Evolutionary conservation across 2,329 filamentous ascomycete species (phyloP), one percentile per base, ranked within the genome.

Genomic region (Colletotrichum liriopes): DNA sequence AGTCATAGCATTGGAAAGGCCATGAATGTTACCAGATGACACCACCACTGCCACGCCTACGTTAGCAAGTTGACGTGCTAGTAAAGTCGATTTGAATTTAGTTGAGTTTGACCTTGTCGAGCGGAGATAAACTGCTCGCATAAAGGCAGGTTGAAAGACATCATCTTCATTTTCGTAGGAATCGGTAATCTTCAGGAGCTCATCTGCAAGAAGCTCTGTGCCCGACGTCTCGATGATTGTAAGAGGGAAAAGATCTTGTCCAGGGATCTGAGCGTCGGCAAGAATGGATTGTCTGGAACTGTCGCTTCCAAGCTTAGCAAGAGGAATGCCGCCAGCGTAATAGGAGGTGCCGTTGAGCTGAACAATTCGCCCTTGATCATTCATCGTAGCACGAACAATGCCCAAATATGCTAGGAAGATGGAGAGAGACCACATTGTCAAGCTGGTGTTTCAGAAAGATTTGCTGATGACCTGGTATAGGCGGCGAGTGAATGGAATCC

Each of bases 131-230:
- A 79, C 71, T 20, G 73, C 74, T 7, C 73, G 65, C 1, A 77
- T 52, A 51, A 80, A 80, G 9, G 74, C 76, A 1, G 65, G 52
- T 62, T 77, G 76, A 32, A 77, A 80, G 9, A 80, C 79, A 45
- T 79, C 78, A 55, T 80, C 78, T 16, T 37, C 26, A 12, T 49
- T 23, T n/a, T 60, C 37, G 16, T 74, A 73, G 23, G 35, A 32
- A 11, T 61, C 18, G 1, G 61, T 56, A 5, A 61, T 39, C 16
- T 61, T 73, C 23, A 26, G 29, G 11, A 74, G 18, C 12, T 66
- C 56, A 3, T 52, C n/a, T 6, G 41, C 32, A 5, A 39, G 43
- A 16, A 69, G 51, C 1, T 41, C 18, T 3, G 3, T 26, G 4
- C 65, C 35, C 11, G 35, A 12, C 5, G 51, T 66, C 43, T 74